These are phyloP conservation scores for Hylodesmum podocarpum DNA, from an alignment of 306 rosid genomes.

Conservation along the genomic window DNA sequence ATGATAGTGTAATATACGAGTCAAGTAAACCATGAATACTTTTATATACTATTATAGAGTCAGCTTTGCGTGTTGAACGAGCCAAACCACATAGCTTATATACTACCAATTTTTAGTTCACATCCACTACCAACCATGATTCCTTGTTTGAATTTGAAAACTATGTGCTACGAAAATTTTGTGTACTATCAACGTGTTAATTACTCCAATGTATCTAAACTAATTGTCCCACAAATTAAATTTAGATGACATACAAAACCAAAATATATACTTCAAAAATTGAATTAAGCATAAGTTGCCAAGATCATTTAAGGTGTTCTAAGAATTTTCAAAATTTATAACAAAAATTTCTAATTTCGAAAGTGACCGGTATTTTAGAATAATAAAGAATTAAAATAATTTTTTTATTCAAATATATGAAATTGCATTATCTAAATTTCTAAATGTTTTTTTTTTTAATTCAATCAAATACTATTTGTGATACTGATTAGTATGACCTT, in stretches of 20 bases:
- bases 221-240: slow-evolving; percentile 17
- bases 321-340: not conserved
- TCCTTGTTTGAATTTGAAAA: slow-evolving; percentile 21
- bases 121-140: slow-evolving; percentile 8
- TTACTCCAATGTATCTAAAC: not conserved
- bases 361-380: not conserved
- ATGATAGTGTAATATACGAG: not conserved
- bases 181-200: slow-evolving; percentile 13
- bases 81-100: not conserved
- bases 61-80: not conserved
- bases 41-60: slow-evolving; percentile 3
- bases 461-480: too few species aligned
- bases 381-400: too few species aligned
- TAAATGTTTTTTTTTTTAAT: too few species aligned
- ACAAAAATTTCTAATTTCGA: not conserved
- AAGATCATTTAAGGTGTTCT: not conserved
- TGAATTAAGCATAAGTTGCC: not conserved
- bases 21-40: slow-evolving; percentile 13
- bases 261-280: not conserved
- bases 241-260: not conserved
- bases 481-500: too few species aligned
- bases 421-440: too few species aligned
- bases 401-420: too few species aligned
- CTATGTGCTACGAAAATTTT: not conserved
- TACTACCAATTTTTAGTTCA: not conserved